Conservation (phyloP, 192 early-diverging fungal species). For the Phycomyces nitens region DNA sequence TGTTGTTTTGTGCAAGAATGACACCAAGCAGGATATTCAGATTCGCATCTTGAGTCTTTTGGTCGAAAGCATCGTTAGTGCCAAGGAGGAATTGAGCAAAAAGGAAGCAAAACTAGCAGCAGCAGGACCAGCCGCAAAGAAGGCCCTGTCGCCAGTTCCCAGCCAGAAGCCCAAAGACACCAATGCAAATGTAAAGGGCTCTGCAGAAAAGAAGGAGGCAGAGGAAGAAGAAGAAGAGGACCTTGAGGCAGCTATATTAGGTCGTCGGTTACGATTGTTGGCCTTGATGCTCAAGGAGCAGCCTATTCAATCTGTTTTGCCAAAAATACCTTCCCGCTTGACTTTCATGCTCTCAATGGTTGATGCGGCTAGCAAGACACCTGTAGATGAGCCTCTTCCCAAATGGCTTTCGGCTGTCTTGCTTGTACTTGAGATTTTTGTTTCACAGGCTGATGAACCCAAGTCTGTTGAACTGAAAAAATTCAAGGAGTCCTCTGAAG, state of each 20-base stretch:
- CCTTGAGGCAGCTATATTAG: conserved; percentile 6
- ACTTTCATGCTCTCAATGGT: conserved; percentile 22
- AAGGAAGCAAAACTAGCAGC: conserved; percentile 5
- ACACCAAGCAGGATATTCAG: conserved; percentile 23
- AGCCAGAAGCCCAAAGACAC: no score
- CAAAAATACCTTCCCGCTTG: conserved; percentile 23
- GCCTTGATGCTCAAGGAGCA: conserved; percentile 59
- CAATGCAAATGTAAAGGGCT: no score
- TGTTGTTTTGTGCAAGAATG: conserved; percentile 49
- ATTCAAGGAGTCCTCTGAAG: background rate
- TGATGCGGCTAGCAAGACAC: conserved; percentile 6
- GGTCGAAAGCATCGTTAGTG: background rate
- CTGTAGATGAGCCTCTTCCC: conserved; percentile 24
- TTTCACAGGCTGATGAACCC: conserved; percentile 66
- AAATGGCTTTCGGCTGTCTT: conserved; percentile 57
- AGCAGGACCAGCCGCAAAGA: conserved; percentile 16
- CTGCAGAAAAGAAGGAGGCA: background rate
- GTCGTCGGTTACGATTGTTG: conserved; percentile 46
- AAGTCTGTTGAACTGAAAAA: conserved; percentile 1
- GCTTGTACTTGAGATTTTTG: conserved; percentile 61
- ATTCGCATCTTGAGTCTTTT: background rate
- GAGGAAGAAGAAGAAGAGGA: background rate
- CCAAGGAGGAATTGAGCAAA: background rate
- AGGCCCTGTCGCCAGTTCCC: background rate
- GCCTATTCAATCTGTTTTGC: conserved; percentile 44